These are phyloP conservation scores for Beauveria asiatica DNA, from an alignment of 2,329 filamentous ascomycete species.

Conservation along the genomic window DNA sequence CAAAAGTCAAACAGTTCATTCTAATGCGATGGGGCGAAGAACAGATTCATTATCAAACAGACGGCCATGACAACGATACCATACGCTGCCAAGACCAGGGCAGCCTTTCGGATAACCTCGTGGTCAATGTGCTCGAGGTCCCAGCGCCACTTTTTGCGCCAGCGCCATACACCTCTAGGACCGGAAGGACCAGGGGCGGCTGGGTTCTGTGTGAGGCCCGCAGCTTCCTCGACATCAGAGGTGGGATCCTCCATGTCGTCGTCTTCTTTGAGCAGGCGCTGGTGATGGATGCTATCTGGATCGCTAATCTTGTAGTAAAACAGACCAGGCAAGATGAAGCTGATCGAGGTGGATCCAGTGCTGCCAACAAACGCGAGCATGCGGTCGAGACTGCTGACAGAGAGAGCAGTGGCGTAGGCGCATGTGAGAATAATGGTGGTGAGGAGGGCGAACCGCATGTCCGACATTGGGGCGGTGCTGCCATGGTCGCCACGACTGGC, in stretches of 20 bases:
- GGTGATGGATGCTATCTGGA: slow-evolving; percentile 78
- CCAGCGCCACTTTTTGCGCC: slow-evolving; percentile 51
- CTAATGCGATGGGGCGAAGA: slow-evolving; percentile 61
- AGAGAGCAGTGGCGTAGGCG: slow-evolving; percentile 83
- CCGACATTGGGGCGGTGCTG: slow-evolving; percentile 61
- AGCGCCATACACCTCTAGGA: slow-evolving; percentile 34
- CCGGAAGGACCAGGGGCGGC: slow-evolving; percentile 31
- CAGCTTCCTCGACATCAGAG: slow-evolving; percentile 41
- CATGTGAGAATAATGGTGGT: slow-evolving; percentile 78
- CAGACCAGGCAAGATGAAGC: slow-evolving; percentile 88
- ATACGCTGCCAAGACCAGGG: slow-evolving; percentile 72
- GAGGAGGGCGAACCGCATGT: slow-evolving; percentile 79
- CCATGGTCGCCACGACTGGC: slow-evolving; percentile 41
- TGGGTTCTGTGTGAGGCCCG: slow-evolving; percentile 34
- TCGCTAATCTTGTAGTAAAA: slow-evolving; percentile 99
- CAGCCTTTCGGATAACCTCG: slow-evolving; percentile 58
- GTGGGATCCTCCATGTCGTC: slow-evolving; percentile 65
- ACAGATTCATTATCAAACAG: slow-evolving; percentile 76
- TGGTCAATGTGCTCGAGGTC: slow-evolving; percentile 56
- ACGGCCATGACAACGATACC: slow-evolving; percentile 82
- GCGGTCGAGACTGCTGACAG: slow-evolving; percentile 78
- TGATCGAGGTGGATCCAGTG: slow-evolving; percentile 91
- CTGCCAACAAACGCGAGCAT: slow-evolving; percentile 93
- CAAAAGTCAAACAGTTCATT: not conserved
- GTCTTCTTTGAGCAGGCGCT: slow-evolving; percentile 81